These are phyloP conservation scores for Piper longum DNA, from an alignment of 164 flowering plant species.

Conservation along the genomic window DNA sequence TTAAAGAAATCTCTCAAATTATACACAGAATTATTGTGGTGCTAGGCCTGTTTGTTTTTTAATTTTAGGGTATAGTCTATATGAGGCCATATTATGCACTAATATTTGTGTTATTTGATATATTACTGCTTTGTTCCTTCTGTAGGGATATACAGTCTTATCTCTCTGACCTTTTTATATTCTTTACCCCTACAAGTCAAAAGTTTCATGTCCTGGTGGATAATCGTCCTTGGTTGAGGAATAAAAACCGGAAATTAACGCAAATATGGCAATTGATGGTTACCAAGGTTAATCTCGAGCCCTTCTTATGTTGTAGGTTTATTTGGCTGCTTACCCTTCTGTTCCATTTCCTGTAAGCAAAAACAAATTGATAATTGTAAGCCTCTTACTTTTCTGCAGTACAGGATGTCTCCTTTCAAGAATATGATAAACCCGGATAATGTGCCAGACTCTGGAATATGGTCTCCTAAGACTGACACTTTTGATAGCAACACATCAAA, in stretches of 20 bases:
- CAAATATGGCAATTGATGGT: slow-evolving; percentile 21
- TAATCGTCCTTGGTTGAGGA: slow-evolving; percentile 21
- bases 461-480: background rate
- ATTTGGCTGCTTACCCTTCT: too few relatives aligned
- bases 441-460: slow-evolving; percentile 4
- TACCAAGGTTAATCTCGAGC: slow-evolving; percentile 12
- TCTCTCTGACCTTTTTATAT: slow-evolving; percentile 16
- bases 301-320: background rate
- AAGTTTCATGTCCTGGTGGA: slow-evolving; percentile 18
- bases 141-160: slow-evolving; percentile 25
- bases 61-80: background rate
- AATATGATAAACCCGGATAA: slow-evolving; percentile 10
- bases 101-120: background rate
- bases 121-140: background rate
- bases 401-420: slow-evolving; percentile 23
- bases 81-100: background rate
- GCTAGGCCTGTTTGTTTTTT: too few relatives aligned
- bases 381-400: slow-evolving; percentile 11
- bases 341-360: too few relatives aligned
- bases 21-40: too few relatives aligned
- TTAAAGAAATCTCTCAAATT: background rate
- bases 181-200: slow-evolving; percentile 13
- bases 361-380: background rate
- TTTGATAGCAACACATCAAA: slow-evolving; percentile 4
- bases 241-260: slow-evolving; percentile 13